phyloP scores from a whole-genome alignment of 164 flowering plant genomes.

The Vitis riparia region DNA sequence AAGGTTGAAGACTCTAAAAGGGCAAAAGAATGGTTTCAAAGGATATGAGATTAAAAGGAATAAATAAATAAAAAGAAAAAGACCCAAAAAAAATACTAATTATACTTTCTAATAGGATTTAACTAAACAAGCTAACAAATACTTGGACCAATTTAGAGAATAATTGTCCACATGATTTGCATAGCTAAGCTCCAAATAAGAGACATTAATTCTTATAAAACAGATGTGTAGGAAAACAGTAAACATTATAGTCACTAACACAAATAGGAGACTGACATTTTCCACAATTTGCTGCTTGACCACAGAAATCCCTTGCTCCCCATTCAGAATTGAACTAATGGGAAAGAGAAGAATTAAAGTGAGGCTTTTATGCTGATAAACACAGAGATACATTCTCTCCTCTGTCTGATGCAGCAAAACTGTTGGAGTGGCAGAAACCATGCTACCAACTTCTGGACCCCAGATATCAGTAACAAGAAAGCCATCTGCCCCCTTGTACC shows the following conservation, averaged over 20 bases:
- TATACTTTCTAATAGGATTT: background rate
- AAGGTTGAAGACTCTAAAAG: too few species aligned
- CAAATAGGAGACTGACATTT: conserved; percentile 55
- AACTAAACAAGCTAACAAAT: too few species aligned
- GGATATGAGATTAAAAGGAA: too few species aligned
- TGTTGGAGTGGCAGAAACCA: conserved; percentile 54
- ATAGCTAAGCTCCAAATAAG: background rate
- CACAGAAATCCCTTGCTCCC: conserved; percentile 69
- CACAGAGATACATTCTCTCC: conserved; percentile 80
- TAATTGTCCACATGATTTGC: background rate
- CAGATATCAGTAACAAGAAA: conserved; percentile 78
- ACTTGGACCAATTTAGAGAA: background rate
- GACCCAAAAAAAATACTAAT: background rate
- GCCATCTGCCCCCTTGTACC: conserved; percentile 94
- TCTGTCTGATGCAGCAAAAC: conserved; percentile 71
- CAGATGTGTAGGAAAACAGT: background rate
- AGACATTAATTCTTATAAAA: background rate
- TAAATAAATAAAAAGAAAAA: background rate
- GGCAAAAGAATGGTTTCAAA: too few species aligned
- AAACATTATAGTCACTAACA: conserved; percentile 1
- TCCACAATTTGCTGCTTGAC: conserved; percentile 89
- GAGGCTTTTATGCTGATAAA: conserved; percentile 75
- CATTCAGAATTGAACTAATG: conserved; percentile 55
- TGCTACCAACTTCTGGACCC: conserved; percentile 55
- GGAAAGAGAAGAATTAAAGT: conserved; percentile 83